Base-by-base conservation (phyloP, 768 basidiomycete species). In the Exidia glandulosa region DNA sequence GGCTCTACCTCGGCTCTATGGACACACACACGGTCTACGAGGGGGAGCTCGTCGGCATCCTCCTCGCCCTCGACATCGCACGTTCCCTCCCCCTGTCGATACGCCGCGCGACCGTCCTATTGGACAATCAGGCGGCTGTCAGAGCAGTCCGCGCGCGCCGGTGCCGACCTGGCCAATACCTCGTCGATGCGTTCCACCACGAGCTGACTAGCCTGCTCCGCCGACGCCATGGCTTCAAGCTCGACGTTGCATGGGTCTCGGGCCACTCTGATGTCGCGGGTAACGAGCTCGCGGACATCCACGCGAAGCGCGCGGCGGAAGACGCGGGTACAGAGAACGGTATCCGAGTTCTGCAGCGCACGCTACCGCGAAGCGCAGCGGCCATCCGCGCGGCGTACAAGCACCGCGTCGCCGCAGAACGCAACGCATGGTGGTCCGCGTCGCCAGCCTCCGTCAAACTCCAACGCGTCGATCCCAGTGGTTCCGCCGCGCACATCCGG, bases 91-190 rank as follows among this genome's bases (percentile, higher is more conserved):
- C 54, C 16, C 23, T 25, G 30, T 12, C 25, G 9, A 19, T 19
- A 19, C 31, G n/a, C 19, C 16, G 16, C 12, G 23, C 16, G 25
- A 16, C 14, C 10, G 29, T 58, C 32, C 7, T 5, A 5, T 41
- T 58, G n/a, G 57, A 58, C 41, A 58, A 58, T 25, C 34, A 58
- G 31, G 10, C 57, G 14, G 57, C 57, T 3, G 31, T 58, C 36
- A 5, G 37, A 13, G 27, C 57, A n/a, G 31, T 32, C 12, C 41
- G 41, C 12, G 16, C 9, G 16, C 41, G 41, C 41, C 16, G 41
- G 16, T 19, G 12, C 23, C 41, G 41, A 23, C 41, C 41, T 19
- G 41, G 41, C 16, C 41, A 45, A 23, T 23, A 19, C 41, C 9
- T 45, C 41, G 16, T 19, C 16, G 41, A 45, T 6, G 41, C 41